These are phyloP conservation scores for Phytopythium litorale DNA, from an alignment of 352 stramenopile species.

Conservation along the genomic window DNA sequence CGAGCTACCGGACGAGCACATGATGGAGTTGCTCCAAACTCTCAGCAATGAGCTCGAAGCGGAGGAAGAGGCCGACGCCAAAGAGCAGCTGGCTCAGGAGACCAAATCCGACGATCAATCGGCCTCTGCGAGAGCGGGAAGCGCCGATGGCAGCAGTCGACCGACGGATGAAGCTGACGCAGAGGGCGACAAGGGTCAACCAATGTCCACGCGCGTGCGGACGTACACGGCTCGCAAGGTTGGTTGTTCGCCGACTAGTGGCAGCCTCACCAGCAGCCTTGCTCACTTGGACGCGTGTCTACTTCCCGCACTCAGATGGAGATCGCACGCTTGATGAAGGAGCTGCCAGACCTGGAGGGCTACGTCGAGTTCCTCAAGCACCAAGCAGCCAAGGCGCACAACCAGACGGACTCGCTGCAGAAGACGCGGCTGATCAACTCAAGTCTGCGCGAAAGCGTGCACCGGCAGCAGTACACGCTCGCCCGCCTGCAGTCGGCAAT, in stretches of 20 bases:
- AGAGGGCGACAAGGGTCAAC: not conserved
- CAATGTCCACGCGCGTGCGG: constrained; percentile 8
- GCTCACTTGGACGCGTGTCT: not conserved
- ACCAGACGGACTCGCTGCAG: constrained; percentile 25
- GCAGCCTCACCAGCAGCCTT: not conserved
- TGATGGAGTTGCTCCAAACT: constrained; percentile 2
- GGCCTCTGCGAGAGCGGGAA: not conserved
- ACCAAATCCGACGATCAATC: not conserved
- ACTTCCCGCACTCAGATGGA: constrained; percentile 18
- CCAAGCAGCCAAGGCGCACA: constrained; percentile 24
- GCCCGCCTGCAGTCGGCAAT: constrained; percentile 21
- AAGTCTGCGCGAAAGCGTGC: constrained; percentile 15
- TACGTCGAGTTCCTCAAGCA: constrained; percentile 35
- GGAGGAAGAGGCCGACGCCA: not conserved
- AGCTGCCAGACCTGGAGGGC: constrained; percentile 21
- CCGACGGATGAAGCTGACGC: not conserved
- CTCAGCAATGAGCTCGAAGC: not conserved
- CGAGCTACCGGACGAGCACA: constrained; percentile 1
- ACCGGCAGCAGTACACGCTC: constrained; percentile 20
- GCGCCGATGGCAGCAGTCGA: not conserved
- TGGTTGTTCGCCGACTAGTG: not conserved
- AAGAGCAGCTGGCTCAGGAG: not conserved
- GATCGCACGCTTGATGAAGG: constrained; percentile 18
- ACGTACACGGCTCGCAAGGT: constrained; percentile 33
- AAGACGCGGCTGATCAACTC: constrained; percentile 30